A percentile compares a stretch with the other conserved stretches of the same genome.
Evolutionary conservation across 2,329 filamentous ascomycete genomes (phyloP).

Genomic region (Pseudopithomyces chartarum): DNA sequence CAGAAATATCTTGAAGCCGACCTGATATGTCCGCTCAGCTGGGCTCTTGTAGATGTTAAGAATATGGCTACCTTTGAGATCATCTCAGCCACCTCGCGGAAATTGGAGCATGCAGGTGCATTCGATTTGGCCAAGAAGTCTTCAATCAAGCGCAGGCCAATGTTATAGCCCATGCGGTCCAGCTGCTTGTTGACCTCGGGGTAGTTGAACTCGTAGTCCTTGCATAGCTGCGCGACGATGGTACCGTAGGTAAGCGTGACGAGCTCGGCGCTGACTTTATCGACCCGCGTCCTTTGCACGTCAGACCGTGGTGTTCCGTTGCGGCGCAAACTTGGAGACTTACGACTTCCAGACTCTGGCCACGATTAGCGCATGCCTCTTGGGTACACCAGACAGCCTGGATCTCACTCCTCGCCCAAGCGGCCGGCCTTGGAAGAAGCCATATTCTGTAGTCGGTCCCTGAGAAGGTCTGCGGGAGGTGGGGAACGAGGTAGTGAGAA

Average conservation of each 20-base stretch:
- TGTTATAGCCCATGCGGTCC: slow-evolving; percentile 99
- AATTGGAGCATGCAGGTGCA: slow-evolving; percentile 86
- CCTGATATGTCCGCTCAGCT: slow-evolving; percentile 55
- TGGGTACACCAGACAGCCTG: slow-evolving; percentile 20
- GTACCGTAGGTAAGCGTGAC: slow-evolving; percentile 98
- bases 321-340: slow-evolving; percentile 48
- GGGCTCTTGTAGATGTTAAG: neutral
- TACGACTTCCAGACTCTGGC: slow-evolving; percentile 84
- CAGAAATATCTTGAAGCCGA: slow-evolving; percentile 98
- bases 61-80: slow-evolving; percentile 74
- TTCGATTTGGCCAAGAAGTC: slow-evolving; percentile 97
- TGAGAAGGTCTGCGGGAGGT: neutral
- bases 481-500: neutral
- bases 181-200: slow-evolving; percentile 95
- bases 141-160: slow-evolving; percentile 92
- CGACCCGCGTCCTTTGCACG: slow-evolving; percentile 77
- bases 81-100: slow-evolving; percentile 95
- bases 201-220: slow-evolving; percentile 95
- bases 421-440: slow-evolving; percentile 69
- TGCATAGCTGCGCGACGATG: slow-evolving; percentile 93
- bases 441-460: slow-evolving; percentile 36
- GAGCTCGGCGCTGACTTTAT: slow-evolving; percentile 97
- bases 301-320: slow-evolving; percentile 28
- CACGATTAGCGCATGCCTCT: slow-evolving; percentile 39
- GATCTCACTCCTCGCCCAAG: slow-evolving; percentile 74